phyloP scores from a whole-genome alignment of 345 rosid species.

The Eucalyptus leucophloia region DNA sequence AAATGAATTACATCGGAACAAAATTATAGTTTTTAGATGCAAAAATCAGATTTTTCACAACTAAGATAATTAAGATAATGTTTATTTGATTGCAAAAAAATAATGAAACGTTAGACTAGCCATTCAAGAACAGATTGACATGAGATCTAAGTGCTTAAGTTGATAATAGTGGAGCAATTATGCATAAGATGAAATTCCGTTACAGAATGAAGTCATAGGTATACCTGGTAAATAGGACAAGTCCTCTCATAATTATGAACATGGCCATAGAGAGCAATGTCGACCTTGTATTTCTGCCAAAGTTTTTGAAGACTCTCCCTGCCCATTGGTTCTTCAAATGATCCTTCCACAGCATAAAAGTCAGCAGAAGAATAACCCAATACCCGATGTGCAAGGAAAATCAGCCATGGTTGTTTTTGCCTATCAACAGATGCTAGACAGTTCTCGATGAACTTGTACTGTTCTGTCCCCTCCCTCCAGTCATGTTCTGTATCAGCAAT shows the following conservation, averaged over 20 bases:
- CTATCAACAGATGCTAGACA: slow-evolving; percentile 71
- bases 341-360: slow-evolving; percentile 42
- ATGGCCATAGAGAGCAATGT: slow-evolving; percentile 65
- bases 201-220: neutral
- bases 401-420: slow-evolving; percentile 77
- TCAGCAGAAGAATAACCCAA: slow-evolving; percentile 56
- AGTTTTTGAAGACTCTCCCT: slow-evolving; percentile 73
- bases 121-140: neutral
- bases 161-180: neutral
- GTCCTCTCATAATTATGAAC: slow-evolving; percentile 79
- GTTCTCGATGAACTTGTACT: slow-evolving; percentile 47
- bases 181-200: neutral
- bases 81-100: neutral
- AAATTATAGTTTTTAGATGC: neutral
- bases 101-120: neutral
- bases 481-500: slow-evolving; percentile 75
- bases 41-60: neutral
- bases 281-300: slow-evolving; percentile 83
- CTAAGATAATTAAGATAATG: neutral
- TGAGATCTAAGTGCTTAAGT: neutral
- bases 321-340: slow-evolving; percentile 64
- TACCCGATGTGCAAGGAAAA: slow-evolving; percentile 67
- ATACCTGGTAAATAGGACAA: slow-evolving; percentile 70
- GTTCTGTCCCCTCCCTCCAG: slow-evolving; percentile 78
- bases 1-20: neutral